Base-by-base conservation (phyloP, 495 filamentous ascomycete genomes). In the Parathielavia hyrcaniae region DNA sequence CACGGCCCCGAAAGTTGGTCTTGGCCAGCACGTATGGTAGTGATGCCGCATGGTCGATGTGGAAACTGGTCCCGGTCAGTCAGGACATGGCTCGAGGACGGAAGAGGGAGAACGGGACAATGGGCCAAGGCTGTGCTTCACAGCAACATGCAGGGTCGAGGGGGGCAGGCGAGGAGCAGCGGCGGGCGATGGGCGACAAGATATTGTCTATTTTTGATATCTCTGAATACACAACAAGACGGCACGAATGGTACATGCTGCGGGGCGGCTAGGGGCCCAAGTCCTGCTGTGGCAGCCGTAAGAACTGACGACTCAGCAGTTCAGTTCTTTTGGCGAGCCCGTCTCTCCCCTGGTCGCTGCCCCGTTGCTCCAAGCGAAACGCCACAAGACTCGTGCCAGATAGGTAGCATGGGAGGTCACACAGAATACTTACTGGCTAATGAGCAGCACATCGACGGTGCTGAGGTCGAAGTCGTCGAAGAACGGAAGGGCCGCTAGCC, bases 381-480 rank as follows among this genome's bases (percentile, higher is more conserved):
- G 61, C 52, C 41, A 41, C 59, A 32, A 43, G 43, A 52, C 57
- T 53, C 57, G 52, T 50, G 44, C 53, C 57, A 20, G 26, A 30
- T 30, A 30, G 26, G 26, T 30, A 26, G 36, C 35, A 53, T 58
- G 22, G 58, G 61, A 58, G 20, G 46, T 55, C 48, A 51, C 43
- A 48, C 61, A 69, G 51, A 35, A 53, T 50, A 65, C 91, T 83
- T 90, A 96, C 91, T 98, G 93, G 82, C 89, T 96, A 64, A 98
- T 95, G 46, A 98, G 75, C 47, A 97, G 86, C 62, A 98, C 87
- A 73, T 98, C 95, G 41, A 98, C 92, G 7, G 88, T 95, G 71
- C 93, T 96, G 35, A 98, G 77, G 69, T 98, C 93, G 69, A 97
- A 98, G 67, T 98, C 91, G 69, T 98, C 93, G 68, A 96, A 98